phyloP scores from a whole-genome alignment of 306 rosid genomes.

The Abrus precatorius region DNA sequence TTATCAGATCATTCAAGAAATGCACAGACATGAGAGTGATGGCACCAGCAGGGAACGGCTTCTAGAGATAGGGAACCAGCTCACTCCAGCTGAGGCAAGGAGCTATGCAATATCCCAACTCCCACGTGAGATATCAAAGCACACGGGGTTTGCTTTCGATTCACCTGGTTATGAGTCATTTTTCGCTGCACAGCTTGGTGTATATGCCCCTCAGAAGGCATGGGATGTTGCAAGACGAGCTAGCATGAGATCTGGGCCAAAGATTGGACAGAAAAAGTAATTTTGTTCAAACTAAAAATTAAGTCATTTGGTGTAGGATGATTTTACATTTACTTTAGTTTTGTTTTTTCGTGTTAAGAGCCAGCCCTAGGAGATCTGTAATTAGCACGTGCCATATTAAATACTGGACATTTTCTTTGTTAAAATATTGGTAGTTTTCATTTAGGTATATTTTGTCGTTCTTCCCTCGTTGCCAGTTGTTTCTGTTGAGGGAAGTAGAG shows the following conservation, averaged over 20 bases:
- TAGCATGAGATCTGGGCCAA: conserved; percentile 71
- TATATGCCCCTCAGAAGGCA: conserved; percentile 82
- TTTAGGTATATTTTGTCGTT: conserved; percentile 27
- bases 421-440: conserved; percentile 14
- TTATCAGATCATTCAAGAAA: conserved; percentile 89
- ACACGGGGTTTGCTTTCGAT: conserved; percentile 94
- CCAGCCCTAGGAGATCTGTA: conserved; percentile 61
- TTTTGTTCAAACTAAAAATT: neutral
- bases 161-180: conserved; percentile 93
- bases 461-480: neutral
- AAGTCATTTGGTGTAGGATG: conserved; percentile 51
- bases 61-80: conserved; percentile 68
- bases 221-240: conserved; percentile 99
- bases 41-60: conserved; percentile 59
- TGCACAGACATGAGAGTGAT: conserved; percentile 76
- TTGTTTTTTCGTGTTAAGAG: conserved; percentile 51
- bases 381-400: conserved; percentile 58
- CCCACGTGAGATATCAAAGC: conserved; percentile 76
- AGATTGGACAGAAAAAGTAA: conserved; percentile 55
- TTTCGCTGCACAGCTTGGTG: conserved; percentile 82
- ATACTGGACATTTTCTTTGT: neutral
- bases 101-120: conserved; percentile 81
- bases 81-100: conserved; percentile 77
- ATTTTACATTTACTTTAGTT: conserved; percentile 59
- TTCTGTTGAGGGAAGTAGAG: conserved; percentile 28